Base-by-base conservation (phyloP, 2,329 filamentous ascomycete species). In the Botrytis medusae region DNA sequence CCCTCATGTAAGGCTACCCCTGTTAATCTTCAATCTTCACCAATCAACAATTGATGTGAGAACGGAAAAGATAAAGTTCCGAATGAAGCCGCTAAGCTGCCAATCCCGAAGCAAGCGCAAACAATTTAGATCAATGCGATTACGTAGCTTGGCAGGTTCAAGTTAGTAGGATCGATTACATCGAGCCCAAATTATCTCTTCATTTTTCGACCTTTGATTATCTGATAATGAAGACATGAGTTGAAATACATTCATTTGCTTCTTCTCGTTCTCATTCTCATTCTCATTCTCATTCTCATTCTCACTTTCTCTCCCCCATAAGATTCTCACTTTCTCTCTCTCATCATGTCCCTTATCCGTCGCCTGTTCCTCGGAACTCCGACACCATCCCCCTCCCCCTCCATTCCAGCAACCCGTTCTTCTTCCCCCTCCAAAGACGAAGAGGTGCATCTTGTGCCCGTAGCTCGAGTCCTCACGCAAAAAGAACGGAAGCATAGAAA, bases 391-490 rank as follows among this genome's bases (percentile, higher is more conserved):
- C 71, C 76, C n/a, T 74, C 72, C 10, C 69, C 76, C 8, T 62
- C 74, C 12, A 61, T 74, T 61, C 74, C 75, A 69, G 72, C 67
- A 34, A 74, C 76, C 51, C 63, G 7, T 59, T 68, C 71, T 40
- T 29, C 63, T 2, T 69, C 51, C n/a, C 78, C 79, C 69, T 76
- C 73, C 32, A 79, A 77, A 76, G 78, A 77, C 48, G 81, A 84
- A 77, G 83, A 87, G 72, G 83, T 87, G 74, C 85, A 84, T 72
- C 81, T 88, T n/a, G 83, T 87, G n/a, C 83, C 86, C 16, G 83
- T 84, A 12, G 83, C 85, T 73, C 85, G 86, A 77, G 82, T 88
- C 59, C 79, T 75, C 40, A 73, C 74, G 12, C 54, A 73, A 2
- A 73, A 70, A 42, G 42, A 80, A 61, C 77, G 79, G 14, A 78